Percentiles rank a stretch among this genome's conserved stretches.
Evolutionary conservation across 352 stramenopile genomes (phyloP).

Genomic region (Phytophthora hybrid): DNA sequence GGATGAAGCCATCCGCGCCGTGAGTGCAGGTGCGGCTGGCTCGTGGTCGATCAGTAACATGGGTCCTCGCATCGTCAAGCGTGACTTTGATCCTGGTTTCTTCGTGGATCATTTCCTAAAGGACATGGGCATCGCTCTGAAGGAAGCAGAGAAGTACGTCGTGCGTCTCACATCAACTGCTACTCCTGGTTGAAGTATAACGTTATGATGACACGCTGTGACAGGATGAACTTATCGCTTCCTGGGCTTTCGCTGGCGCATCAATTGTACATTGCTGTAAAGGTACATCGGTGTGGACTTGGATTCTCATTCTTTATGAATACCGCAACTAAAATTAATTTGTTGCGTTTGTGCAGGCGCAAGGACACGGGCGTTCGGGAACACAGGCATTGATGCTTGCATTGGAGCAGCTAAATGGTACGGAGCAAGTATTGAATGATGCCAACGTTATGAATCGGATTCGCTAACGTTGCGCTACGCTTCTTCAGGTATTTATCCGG

Average conservation of each 20-base stretch:
- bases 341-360: constrained; percentile 50
- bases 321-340: constrained; percentile 11
- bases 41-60: constrained; percentile 93
- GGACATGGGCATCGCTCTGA: constrained; percentile 91
- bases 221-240: constrained; percentile 87
- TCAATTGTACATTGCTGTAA: constrained; percentile 87
- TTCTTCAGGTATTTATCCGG: constrained; percentile 53
- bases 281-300: constrained; percentile 43
- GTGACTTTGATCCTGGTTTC: constrained; percentile 91
- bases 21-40: constrained; percentile 86
- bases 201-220: background rate
- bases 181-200: constrained; percentile 1
- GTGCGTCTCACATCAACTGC: background rate
- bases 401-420: constrained; percentile 89
- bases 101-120: constrained; percentile 94
- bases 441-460: background rate
- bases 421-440: constrained; percentile 1
- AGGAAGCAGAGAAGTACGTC: constrained; percentile 77
- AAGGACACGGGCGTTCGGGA: constrained; percentile 81
- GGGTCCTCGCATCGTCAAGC: constrained; percentile 88
- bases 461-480: constrained; percentile 2
- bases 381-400: constrained; percentile 90
- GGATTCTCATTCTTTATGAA: background rate
- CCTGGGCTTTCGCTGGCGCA: constrained; percentile 86
- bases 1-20: constrained; percentile 86